Evolutionary conservation across 78 protist genomes (phyloP), one percentile per base, ranked within the genome.

Genomic region (Chrysochromulina parva): DNA sequence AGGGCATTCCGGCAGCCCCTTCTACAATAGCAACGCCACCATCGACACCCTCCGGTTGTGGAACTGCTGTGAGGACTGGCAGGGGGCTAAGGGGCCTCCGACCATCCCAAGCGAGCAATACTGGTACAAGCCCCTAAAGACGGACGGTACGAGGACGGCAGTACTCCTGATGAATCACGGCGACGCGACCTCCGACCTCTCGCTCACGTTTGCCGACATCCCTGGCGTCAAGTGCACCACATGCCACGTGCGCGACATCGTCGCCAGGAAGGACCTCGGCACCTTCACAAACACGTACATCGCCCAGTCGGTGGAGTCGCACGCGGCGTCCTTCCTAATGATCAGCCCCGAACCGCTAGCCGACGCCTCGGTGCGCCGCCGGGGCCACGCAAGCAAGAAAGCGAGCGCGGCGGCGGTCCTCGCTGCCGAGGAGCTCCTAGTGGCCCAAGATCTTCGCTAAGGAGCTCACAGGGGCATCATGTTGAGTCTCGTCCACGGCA

Each of bases 1-100:
- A 16, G 94, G 94, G 7, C 73, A 73, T 7, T 47, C 92, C 13
- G 94, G 94, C 38, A n/a, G 73, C 16, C 88, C 47, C 2, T 88
- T 92, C 89, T 0, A 17, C 57, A 13, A 50, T 28, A 67, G 50
- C 48, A 7, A 22, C 57, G 26, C 3, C 24, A 58, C 62, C 13
- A 7, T 58, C 62, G 13, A 58, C 62, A 7, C 62, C 13, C 13
- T 14, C 62, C 62, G 13, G 24, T 58, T 13, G 62, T 58, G 62
- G 62, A 58, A 58, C 62, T 58, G 62, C 62, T 58, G 38, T 38
- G 38, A 38, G 38, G 38, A 38, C 38, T 38, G 38, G 38, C 38
- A 38, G 38, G 38, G 38, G 38, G 38, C 38, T 38, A 38, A 38
- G 38, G 38, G 38, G 38, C 38, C 38, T 38, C 38, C 38, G 38